Conservation (phyloP, 2,329 filamentous ascomycete genomes). For the Neofusicoccum umdonicola region DNA sequence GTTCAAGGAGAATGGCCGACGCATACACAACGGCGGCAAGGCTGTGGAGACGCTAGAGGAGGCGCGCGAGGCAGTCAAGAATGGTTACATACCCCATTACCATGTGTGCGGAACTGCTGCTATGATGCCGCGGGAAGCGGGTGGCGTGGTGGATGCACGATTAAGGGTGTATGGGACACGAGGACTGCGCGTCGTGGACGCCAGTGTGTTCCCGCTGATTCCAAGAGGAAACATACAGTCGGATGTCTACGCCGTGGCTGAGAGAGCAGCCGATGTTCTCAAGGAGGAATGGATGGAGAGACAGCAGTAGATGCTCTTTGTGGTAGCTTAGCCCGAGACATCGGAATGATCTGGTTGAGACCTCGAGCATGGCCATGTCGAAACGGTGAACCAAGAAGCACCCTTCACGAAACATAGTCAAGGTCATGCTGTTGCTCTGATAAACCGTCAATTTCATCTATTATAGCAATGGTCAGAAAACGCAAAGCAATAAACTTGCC, state of each 20-base stretch:
- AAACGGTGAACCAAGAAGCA: too few species aligned
- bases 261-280: conserved; percentile 32
- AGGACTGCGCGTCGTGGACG: conserved; percentile 30
- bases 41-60: not conserved
- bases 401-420: not conserved
- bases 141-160: conserved; percentile 29
- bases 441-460: conserved; percentile 2
- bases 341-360: too few species aligned
- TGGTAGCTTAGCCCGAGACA: too few species aligned
- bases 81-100: conserved; percentile 26
- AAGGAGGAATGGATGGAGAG: conserved; percentile 4
- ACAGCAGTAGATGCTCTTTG: too few species aligned
- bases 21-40: conserved; percentile 17
- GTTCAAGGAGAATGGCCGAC: conserved; percentile 31
- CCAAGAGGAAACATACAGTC: conserved; percentile 32
- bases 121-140: conserved; percentile 31
- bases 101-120: conserved; percentile 33
- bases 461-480: not conserved
- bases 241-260: conserved; percentile 34
- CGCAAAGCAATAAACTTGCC: not conserved
- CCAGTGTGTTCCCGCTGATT: conserved; percentile 32
- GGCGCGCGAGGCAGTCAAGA: conserved; percentile 22
- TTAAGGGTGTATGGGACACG: conserved; percentile 31
- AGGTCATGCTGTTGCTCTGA: not conserved
- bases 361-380: too few species aligned